These are phyloP conservation scores for Aspergillus fijiensis DNA, from an alignment of 2,329 filamentous ascomycete genomes.

Conservation along the genomic window DNA sequence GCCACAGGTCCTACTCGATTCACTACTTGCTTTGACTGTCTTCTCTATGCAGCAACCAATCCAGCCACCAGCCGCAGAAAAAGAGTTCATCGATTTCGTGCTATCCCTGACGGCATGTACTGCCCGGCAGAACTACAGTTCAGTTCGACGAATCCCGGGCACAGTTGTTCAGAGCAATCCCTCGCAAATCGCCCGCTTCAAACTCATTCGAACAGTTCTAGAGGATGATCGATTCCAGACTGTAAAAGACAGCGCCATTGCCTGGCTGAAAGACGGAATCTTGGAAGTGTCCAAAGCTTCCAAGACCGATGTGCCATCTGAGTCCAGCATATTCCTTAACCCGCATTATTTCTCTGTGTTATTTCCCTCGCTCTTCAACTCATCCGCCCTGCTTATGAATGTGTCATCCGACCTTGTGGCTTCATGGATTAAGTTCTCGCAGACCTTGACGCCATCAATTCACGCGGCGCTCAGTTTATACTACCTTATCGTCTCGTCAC, in stretches of 20 bases:
- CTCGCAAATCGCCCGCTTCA: constrained; percentile 51
- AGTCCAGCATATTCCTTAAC: constrained; percentile 34
- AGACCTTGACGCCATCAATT: constrained; percentile 49
- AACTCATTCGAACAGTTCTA: constrained; percentile 56
- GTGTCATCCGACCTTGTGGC: constrained; percentile 38
- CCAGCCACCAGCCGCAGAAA: constrained; percentile 49
- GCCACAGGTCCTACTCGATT: constrained; percentile 55
- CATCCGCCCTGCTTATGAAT: constrained; percentile 44
- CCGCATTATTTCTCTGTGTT: constrained; percentile 42
- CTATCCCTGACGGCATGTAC: constrained; percentile 46
- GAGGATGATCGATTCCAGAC: constrained; percentile 56
- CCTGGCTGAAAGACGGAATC: constrained; percentile 62
- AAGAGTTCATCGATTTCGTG: constrained; percentile 54
- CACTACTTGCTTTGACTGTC: constrained; percentile 53
- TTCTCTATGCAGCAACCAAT: constrained; percentile 49
- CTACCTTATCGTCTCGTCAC: constrained; percentile 55
- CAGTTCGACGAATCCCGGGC: constrained; percentile 38
- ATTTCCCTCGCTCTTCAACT: constrained; percentile 54
- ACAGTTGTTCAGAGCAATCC: constrained; percentile 53
- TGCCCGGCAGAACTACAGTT: constrained; percentile 35
- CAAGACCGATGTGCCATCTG: constrained; percentile 7
- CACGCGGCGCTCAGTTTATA: constrained; percentile 60
- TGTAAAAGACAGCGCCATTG: constrained; percentile 57
- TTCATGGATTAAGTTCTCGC: constrained; percentile 52
- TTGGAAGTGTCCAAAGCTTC: constrained; percentile 44